These are phyloP conservation scores for Mycothermus thermophilus DNA, from an alignment of 495 filamentous ascomycete species.

Conservation along the genomic window DNA sequence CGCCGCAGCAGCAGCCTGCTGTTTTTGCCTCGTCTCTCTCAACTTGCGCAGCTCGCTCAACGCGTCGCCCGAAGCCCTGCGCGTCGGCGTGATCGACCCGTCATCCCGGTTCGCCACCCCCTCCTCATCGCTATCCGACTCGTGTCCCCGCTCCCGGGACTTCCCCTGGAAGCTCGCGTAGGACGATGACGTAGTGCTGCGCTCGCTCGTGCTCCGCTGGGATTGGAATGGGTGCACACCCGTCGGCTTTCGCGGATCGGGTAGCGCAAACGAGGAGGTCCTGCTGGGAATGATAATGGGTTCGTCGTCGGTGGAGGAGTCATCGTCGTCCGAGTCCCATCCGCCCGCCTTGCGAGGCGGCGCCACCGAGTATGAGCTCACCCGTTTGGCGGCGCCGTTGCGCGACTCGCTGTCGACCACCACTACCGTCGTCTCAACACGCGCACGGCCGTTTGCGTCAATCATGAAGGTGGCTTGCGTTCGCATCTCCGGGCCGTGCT, in stretches of 20 bases:
- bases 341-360: slow-evolving; percentile 5
- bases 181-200: slow-evolving; percentile 24
- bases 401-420: slow-evolving; percentile 26
- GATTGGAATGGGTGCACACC: slow-evolving; percentile 41
- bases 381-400: no score
- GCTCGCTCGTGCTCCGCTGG: slow-evolving; percentile 32
- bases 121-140: slow-evolving; percentile 45
- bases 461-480: slow-evolving; percentile 55
- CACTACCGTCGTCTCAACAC: slow-evolving; percentile 52
- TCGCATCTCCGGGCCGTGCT: slow-evolving; percentile 27
- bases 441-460: slow-evolving; percentile 56
- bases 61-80: slow-evolving; percentile 26
- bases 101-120: slow-evolving; percentile 42
- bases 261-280: slow-evolving; percentile 47
- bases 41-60: slow-evolving; percentile 59
- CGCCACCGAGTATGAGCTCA: slow-evolving; percentile 15
- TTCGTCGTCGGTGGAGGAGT: slow-evolving; percentile 48
- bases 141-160: slow-evolving; percentile 20
- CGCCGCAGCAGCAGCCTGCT: no score
- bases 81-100: slow-evolving; percentile 14
- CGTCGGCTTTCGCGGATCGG: slow-evolving; percentile 34
- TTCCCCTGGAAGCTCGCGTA: slow-evolving; percentile 21
- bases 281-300: slow-evolving; percentile 51
- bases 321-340: slow-evolving; percentile 32
- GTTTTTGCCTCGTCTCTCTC: slow-evolving; percentile 47